Evolutionary conservation across 2,329 filamentous ascomycete genomes (phyloP).

Genomic region (Claviceps spartinae): DNA sequence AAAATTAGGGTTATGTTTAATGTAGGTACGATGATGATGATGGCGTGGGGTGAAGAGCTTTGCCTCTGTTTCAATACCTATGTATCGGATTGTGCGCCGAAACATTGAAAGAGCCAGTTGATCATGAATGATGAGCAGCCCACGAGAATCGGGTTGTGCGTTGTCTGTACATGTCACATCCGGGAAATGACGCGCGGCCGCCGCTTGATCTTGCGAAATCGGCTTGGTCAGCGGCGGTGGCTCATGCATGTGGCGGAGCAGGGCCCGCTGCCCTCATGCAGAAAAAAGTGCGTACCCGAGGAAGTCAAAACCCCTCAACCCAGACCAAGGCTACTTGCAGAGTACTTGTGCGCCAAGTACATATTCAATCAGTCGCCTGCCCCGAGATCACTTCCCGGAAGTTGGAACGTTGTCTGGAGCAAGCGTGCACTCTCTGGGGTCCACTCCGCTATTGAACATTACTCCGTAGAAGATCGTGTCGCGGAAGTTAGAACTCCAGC

Average conservation of each 20-base stretch:
- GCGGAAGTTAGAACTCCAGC: neutral
- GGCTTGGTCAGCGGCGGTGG: too few relatives aligned
- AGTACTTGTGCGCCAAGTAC: conserved; percentile 27
- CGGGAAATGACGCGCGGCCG: neutral
- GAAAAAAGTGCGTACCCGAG: neutral
- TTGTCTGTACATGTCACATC: neutral
- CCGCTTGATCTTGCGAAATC: too few relatives aligned
- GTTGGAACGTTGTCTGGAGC: conserved; percentile 5
- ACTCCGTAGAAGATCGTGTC: neutral
- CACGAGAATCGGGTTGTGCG: neutral
- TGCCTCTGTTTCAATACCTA: neutral
- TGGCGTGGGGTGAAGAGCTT: neutral
- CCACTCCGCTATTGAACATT: conserved; percentile 1
- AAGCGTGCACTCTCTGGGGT: conserved; percentile 7
- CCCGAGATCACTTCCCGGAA: conserved; percentile 11
- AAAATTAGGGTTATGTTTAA: neutral
- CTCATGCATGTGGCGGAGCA: neutral
- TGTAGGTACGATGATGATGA: neutral
- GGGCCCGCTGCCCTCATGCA: neutral
- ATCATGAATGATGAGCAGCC: neutral
- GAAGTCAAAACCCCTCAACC: conserved; percentile 24
- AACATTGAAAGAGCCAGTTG: neutral
- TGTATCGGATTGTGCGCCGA: neutral
- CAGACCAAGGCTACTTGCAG: conserved; percentile 7
- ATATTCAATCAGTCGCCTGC: conserved; percentile 6